Evolutionary conservation across 495 filamentous ascomycete genomes (phyloP).

Genomic region (Bacidia gigantensis): DNA sequence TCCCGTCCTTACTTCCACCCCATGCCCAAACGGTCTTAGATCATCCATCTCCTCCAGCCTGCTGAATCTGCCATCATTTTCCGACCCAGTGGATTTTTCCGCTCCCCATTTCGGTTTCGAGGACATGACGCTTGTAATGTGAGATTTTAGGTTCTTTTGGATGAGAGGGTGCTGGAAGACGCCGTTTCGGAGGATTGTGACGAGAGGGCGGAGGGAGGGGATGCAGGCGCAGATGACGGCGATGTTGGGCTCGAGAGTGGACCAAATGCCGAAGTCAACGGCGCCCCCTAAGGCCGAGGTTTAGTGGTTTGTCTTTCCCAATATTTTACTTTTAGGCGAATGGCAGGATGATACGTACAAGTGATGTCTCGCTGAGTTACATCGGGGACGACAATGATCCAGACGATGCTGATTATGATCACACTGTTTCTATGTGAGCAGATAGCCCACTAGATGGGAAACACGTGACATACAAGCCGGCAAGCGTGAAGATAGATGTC

Average conservation of each 20-base stretch:
- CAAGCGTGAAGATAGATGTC: slow-evolving; percentile 12
- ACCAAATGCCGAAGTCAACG: slow-evolving; percentile 45
- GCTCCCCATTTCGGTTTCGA: slow-evolving; percentile 2
- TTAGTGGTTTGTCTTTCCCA: background rate
- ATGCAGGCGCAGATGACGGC: slow-evolving; percentile 45
- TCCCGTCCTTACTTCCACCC: slow-evolving; percentile 8
- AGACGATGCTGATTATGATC: slow-evolving; percentile 12
- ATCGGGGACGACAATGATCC: slow-evolving; percentile 14
- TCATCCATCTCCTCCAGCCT: slow-evolving; percentile 9
- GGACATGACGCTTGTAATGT: background rate
- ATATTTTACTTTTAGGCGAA: background rate
- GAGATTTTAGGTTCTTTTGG: background rate
- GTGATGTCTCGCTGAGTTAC: slow-evolving; percentile 7
- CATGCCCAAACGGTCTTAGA: slow-evolving; percentile 1
- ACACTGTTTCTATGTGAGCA: slow-evolving; percentile 10
- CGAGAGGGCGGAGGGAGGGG: slow-evolving; percentile 38
- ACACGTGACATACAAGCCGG: slow-evolving; percentile 12
- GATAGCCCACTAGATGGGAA: background rate
- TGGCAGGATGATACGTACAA: slow-evolving; percentile 3
- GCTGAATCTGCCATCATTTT: slow-evolving; percentile 3
- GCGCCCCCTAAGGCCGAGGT: slow-evolving; percentile 31
- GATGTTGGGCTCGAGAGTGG: slow-evolving; percentile 40
- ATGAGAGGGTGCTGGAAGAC: background rate
- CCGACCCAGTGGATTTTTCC: background rate
- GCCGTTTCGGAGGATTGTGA: slow-evolving; percentile 25